Evolutionary conservation across 2,329 filamentous ascomycete species (phyloP).

Genomic region (Xylaria multiplex): DNA sequence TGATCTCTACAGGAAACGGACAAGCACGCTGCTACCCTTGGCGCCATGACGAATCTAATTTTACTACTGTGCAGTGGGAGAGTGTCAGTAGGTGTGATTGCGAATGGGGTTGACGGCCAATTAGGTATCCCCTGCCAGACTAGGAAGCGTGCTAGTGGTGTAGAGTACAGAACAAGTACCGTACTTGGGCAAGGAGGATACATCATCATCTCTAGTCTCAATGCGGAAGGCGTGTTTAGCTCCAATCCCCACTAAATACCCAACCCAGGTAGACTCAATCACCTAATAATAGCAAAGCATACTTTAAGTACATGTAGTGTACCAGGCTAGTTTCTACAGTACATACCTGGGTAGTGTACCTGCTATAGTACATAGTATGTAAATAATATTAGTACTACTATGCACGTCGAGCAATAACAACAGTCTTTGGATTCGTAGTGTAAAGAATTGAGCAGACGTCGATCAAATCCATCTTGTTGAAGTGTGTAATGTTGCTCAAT

Average conservation of each 20-base stretch:
- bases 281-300: not conserved
- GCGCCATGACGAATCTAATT: slow-evolving; percentile 13
- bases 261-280: not conserved
- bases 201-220: slow-evolving; percentile 26
- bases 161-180: slow-evolving; percentile 17
- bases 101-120: slow-evolving; percentile 12
- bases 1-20: slow-evolving; percentile 18
- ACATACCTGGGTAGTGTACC: too few relatives aligned
- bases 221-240: slow-evolving; percentile 34
- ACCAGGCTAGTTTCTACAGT: too few relatives aligned
- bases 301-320: too few relatives aligned
- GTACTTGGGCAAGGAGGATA: slow-evolving; percentile 35
- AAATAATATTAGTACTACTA: too few relatives aligned
- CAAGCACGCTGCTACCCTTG: not conserved
- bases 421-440: slow-evolving; percentile 3
- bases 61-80: not conserved
- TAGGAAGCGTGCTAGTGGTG: slow-evolving; percentile 3
- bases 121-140: slow-evolving; percentile 29
- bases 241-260: slow-evolving; percentile 7
- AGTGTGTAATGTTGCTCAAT: not conserved
- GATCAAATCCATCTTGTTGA: slow-evolving; percentile 14
- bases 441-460: slow-evolving; percentile 7
- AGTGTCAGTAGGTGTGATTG: slow-evolving; percentile 14
- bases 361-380: too few relatives aligned
- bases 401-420: slow-evolving; percentile 17